These are phyloP conservation scores for Bathelium albidoporum DNA, from an alignment of 495 filamentous ascomycete genomes.

Conservation along the genomic window DNA sequence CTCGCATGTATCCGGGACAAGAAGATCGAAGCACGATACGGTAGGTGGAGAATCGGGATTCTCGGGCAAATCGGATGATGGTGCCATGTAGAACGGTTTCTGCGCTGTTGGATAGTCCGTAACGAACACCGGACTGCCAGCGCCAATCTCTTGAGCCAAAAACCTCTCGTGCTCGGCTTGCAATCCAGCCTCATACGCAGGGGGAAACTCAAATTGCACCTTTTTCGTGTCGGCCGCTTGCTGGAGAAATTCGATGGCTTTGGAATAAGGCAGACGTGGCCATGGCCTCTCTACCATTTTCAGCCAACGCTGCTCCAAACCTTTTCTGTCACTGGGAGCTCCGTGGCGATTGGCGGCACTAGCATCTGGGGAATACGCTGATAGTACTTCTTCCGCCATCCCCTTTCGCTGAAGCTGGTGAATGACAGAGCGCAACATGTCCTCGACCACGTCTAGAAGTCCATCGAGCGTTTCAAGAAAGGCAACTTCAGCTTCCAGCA, in stretches of 20 bases:
- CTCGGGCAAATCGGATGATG: slow-evolving; percentile 30
- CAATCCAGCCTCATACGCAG: slow-evolving; percentile 63
- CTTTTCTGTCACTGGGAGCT: background rate
- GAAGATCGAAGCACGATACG: slow-evolving; percentile 89
- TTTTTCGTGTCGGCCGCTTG: slow-evolving; percentile 41
- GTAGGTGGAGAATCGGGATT: slow-evolving; percentile 37
- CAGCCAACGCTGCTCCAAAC: slow-evolving; percentile 58
- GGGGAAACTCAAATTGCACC: slow-evolving; percentile 52
- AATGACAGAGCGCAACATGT: slow-evolving; percentile 57
- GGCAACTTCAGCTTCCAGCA: slow-evolving; percentile 84
- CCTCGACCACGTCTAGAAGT: slow-evolving; percentile 71
- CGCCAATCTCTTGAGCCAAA: slow-evolving; percentile 63
- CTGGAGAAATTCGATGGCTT: slow-evolving; percentile 61
- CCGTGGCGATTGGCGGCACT: slow-evolving; percentile 23
- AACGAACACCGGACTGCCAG: slow-evolving; percentile 68
- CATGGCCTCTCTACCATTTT: slow-evolving; percentile 53
- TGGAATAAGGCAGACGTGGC: slow-evolving; percentile 76
- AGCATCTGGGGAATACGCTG: slow-evolving; percentile 24
- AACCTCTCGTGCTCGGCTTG: slow-evolving; percentile 90
- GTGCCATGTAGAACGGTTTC: slow-evolving; percentile 96
- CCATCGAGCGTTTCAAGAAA: slow-evolving; percentile 59
- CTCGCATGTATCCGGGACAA: slow-evolving; percentile 82
- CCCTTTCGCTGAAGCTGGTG: slow-evolving; percentile 43
- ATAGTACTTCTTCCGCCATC: slow-evolving; percentile 52
- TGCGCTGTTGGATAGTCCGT: slow-evolving; percentile 78